Evolutionary conservation across 1,284 basidiomycete species (phyloP).

Genomic region (Tilletia caries): DNA sequence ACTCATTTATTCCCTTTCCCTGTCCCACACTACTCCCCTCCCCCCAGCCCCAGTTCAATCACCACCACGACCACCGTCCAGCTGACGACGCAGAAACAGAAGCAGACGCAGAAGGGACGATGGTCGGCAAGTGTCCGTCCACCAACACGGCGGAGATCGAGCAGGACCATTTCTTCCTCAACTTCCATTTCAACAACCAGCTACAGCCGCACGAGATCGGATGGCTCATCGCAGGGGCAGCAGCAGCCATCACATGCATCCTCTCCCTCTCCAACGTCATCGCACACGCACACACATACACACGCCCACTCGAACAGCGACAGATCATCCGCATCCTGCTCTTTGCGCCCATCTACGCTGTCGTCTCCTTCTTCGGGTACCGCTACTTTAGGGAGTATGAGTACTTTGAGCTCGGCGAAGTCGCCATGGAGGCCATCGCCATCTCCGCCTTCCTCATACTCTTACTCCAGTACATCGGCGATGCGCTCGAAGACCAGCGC

Average conservation of each 20-base stretch:
- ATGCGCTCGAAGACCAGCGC: constrained; percentile 62
- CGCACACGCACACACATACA: constrained; percentile 64
- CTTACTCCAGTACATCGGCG: constrained; percentile 77
- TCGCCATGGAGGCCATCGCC: constrained; percentile 65
- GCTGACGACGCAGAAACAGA: too few relatives aligned
- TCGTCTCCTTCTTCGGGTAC: constrained; percentile 26
- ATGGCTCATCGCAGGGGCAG: constrained; percentile 69
- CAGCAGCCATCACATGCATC: constrained; percentile 55
- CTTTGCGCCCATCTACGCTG: constrained; percentile 48
- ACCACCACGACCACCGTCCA: too few relatives aligned
- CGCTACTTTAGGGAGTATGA: constrained; percentile 22
- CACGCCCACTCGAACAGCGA: constrained; percentile 66
- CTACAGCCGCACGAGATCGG: constrained; percentile 59
- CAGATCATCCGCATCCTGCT: constrained; percentile 61
- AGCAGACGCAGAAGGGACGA: neutral
- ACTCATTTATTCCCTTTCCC: too few relatives aligned
- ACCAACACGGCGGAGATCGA: constrained; percentile 8
- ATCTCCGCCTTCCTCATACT: constrained; percentile 62
- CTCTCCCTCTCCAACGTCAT: constrained; percentile 56
- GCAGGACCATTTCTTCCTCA: neutral
- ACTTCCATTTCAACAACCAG: neutral
- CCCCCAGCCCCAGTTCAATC: too few relatives aligned
- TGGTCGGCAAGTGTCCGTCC: constrained; percentile 9
- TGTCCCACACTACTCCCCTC: too few relatives aligned
- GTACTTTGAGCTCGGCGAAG: constrained; percentile 41